Conservation (phyloP, 2,329 filamentous ascomycete species). For the Thermochaetoides dissita region DNA sequence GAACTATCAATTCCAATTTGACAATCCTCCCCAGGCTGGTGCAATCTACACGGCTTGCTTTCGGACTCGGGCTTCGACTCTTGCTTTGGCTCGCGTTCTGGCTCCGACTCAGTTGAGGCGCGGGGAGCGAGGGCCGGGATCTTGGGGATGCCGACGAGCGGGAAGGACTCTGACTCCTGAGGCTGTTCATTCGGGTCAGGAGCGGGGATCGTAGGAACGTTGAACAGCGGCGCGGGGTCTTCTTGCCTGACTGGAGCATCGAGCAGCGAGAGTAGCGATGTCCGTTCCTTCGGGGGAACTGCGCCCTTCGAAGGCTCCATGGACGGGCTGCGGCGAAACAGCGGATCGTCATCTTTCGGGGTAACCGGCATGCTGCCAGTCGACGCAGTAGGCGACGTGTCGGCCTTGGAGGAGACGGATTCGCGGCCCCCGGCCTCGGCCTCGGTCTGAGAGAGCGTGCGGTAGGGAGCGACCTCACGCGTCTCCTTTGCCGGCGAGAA, state of each 20-base stretch:
- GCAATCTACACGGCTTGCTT: no score
- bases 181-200: constrained; percentile 6
- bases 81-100: constrained; percentile 2
- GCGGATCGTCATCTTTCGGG: constrained; percentile 21
- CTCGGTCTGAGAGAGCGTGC: constrained; percentile 42
- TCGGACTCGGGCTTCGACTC: not conserved
- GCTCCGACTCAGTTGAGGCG: constrained; percentile 7
- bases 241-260: constrained; percentile 34
- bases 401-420: constrained; percentile 3
- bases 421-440: constrained; percentile 23
- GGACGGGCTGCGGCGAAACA: constrained; percentile 46
- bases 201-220: constrained; percentile 30
- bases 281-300: constrained; percentile 36
- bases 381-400: not conserved
- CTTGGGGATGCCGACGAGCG: no score
- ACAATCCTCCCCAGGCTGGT: no score
- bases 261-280: constrained; percentile 47
- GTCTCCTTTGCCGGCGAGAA: constrained; percentile 49
- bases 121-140: no score
- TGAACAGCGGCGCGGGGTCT: constrained; percentile 22
- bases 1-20: no score
- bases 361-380: constrained; percentile 20
- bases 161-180: no score
- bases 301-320: constrained; percentile 49
- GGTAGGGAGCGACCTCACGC: constrained; percentile 24